Evolutionary conservation across 2,329 filamentous ascomycete species (phyloP), one percentile per base, ranked within the genome.

Genomic region (Stagonosporopsis tanaceti): DNA sequence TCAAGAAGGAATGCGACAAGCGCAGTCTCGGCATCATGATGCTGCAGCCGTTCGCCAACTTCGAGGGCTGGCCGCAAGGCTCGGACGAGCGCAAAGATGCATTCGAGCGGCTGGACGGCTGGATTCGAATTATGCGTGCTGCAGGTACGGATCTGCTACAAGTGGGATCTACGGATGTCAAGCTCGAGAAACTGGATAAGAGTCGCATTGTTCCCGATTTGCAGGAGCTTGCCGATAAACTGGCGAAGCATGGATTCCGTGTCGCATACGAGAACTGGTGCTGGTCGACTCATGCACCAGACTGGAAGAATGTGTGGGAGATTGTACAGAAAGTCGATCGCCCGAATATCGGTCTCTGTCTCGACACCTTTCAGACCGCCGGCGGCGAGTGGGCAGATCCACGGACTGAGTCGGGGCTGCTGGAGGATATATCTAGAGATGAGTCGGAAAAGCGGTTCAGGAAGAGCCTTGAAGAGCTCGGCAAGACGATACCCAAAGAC

Each of bases 221-320:
- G 0, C 81, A 81, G 1, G 81, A 87, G 54, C 78, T 93, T 38
- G 66, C 64, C 27, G 67, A 68, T 28, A 76, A 89, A 48, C 80
- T 90, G 1, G 83, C 82, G 0, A 71, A 80, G 22, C 81, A 85
- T 44, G 81, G 81, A 0, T 85, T 87, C 70, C 81, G 84, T 6
- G 77, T 93, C 17, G 89, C 89, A 0, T 93, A 93, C 64, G 90
- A 93, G 76, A 92, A 93, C 69, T 93, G 89, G 89, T 92, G 89
- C 75, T 93, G 90, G 90, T 87, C 87, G 0, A 91, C 89, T 0
- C 84, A 87, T 46, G 88, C 89, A 0, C 84, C 87, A 0, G 81
- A 78, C 1, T 94, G 90, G 90, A 84, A 83, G 61, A 82, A 87
- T 46, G 87, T 88, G 0, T 93, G 89, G 88, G 77, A 84, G 2